Conservation (phyloP, 768 basidiomycete species). For the Auricularia cornea region DNA sequence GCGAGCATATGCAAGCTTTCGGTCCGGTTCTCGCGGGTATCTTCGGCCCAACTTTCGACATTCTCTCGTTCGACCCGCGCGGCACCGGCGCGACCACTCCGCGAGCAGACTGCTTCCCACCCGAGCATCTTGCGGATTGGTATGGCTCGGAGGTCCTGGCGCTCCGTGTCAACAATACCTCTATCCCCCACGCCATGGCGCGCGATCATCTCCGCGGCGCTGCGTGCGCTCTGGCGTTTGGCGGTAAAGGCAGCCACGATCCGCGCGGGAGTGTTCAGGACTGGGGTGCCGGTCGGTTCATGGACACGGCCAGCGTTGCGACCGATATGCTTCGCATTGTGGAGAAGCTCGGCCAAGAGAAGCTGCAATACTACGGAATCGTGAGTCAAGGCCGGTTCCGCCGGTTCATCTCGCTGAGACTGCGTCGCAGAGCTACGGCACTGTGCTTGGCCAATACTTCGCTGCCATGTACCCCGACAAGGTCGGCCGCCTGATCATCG, state of each 20-base stretch:
- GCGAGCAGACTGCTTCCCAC: background rate
- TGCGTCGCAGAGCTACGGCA: background rate
- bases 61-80: background rate
- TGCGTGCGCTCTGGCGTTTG: background rate
- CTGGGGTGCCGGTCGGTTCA: background rate
- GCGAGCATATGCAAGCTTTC: background rate
- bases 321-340: conserved; percentile 3
- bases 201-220: background rate
- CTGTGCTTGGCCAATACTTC: conserved; percentile 3
- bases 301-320: conserved; percentile 1
- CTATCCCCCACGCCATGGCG: background rate
- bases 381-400: background rate
- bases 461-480: conserved; percentile 4
- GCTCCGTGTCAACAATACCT: background rate
- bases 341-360: conserved; percentile 1
- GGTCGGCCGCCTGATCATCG: conserved; percentile 1
- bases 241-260: background rate
- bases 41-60: background rate
- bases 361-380: conserved; percentile 15
- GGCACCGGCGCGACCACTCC: background rate
- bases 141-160: background rate
- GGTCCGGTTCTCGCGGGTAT: background rate
- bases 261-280: background rate
- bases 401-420: background rate
- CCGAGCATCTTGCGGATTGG: background rate